Conservation (phyloP, 148 eudicot genomes). For the Amaranthus palmeri region DNA sequence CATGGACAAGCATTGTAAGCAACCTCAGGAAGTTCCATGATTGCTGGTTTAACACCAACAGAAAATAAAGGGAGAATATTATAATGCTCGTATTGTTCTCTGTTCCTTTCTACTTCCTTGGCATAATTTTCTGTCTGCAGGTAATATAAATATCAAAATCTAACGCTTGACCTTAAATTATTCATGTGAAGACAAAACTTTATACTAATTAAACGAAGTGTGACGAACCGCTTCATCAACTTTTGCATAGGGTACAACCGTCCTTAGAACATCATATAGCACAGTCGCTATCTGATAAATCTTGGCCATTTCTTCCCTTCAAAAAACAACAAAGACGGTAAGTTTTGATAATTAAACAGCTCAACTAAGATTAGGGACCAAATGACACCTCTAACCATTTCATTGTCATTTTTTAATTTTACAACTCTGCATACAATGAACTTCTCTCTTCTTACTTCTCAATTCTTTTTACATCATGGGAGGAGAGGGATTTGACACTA, state of each 20-base stretch:
- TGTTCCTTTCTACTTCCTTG: constrained; percentile 82
- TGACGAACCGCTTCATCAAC: constrained; percentile 66
- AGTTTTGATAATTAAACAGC: not conserved
- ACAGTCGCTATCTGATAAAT: constrained; percentile 86
- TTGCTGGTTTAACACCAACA: constrained; percentile 77
- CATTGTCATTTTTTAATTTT: constrained; percentile 4
- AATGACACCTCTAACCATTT: not conserved
- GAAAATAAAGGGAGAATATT: constrained; percentile 89
- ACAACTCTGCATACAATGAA: not conserved
- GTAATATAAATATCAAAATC: constrained; percentile 8
- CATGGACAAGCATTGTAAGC: constrained; percentile 5
- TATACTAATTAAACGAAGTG: constrained; percentile 6
- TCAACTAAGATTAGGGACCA: not conserved
- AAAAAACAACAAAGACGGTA: constrained; percentile 17
- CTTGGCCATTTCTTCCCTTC: constrained; percentile 96
- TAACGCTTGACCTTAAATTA: constrained; percentile 7
- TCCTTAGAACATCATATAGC: constrained; percentile 74
- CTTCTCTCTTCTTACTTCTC: too few species aligned
- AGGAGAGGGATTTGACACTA: not conserved
- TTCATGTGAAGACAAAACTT: not conserved
- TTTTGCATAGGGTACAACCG: constrained; percentile 69
- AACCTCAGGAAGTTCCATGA: constrained; percentile 98
- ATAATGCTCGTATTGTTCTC: constrained; percentile 65
- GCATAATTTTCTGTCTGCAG: constrained; percentile 70
- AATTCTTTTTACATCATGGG: not conserved